Evolutionary conservation across 768 basidiomycete species (phyloP), one percentile per base, ranked within the genome.

Genomic region (Xerocomus potaroensis): DNA sequence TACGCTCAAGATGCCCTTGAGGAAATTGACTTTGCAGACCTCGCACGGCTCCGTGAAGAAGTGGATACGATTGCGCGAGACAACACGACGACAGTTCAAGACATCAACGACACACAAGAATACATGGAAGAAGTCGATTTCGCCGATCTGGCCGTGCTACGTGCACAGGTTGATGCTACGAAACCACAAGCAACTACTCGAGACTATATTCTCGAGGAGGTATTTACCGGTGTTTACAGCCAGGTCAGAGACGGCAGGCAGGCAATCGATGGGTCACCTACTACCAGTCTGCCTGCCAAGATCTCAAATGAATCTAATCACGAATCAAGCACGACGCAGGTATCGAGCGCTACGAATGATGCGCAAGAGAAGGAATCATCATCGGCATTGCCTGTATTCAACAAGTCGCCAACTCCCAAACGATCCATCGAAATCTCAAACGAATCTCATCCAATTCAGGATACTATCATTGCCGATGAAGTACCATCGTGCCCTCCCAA

Each of bases 21-120:
- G 58, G 80, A 80, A 56, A 70, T 88, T 12, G 81, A 90, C 56
- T 89, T 87, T 54, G 71, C 73, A 14, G 83, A 87, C 39, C 56
- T 83, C 34, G 77, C 65, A 2, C 71, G 68, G 48, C 43, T 87
- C 3, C 62, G 72, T 26, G 69, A 69, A 18, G 56, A 68, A 47
- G 64, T 80, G 12, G 73, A 74, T 19, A 59, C 53, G 0, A 43
- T 55, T 12, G 59, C 57, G 8, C 43, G 49, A 15, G 35, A 21
- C n/a, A 31, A 24, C 14, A 22, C 8, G 15, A 37, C 5, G 34
- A 31, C 7, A 16, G 14, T 10, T 3, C 36, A 5, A 14, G 15
- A 3, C 6, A 9, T 21, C 4, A 12, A 16, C 16, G 47, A 73
- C 22, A 63, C 66, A 18, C 54, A 80, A 26, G 74, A 78, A 56